These are phyloP conservation scores for Agaricales sp. DNA, from an alignment of 1,284 basidiomycete species.

Conservation along the genomic window DNA sequence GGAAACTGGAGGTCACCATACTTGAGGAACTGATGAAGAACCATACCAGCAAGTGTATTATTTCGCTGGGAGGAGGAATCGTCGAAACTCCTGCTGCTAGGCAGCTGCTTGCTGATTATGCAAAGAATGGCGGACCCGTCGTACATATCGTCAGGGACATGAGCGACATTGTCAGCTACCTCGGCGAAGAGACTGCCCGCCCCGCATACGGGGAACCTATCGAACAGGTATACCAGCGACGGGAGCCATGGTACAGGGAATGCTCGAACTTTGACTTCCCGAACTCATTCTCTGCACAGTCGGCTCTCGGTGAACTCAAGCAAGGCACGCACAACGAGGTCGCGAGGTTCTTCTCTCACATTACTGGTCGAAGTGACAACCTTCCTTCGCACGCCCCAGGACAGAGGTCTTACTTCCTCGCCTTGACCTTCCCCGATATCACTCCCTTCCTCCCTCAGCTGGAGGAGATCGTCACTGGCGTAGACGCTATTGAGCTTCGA, in stretches of 20 bases:
- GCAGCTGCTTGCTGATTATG: slow-evolving; percentile 46
- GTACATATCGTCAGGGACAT: slow-evolving; percentile 67
- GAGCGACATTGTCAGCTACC: slow-evolving; percentile 67
- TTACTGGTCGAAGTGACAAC: slow-evolving; percentile 70
- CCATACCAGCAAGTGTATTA: slow-evolving; percentile 55
- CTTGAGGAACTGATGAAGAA: slow-evolving; percentile 52
- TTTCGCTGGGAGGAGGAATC: slow-evolving; percentile 87
- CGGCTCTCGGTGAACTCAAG: slow-evolving; percentile 11
- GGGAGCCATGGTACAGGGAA: slow-evolving; percentile 83
- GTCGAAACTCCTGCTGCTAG: slow-evolving; percentile 64
- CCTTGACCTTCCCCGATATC: slow-evolving; percentile 87
- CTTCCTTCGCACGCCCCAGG: slow-evolving; percentile 47
- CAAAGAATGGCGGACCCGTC: slow-evolving; percentile 45
- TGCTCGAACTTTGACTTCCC: slow-evolving; percentile 82
- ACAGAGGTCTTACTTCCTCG: slow-evolving; percentile 81
- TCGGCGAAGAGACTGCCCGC: slow-evolving; percentile 65
- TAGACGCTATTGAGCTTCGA: slow-evolving; percentile 88
- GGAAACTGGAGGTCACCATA: slow-evolving; percentile 46
- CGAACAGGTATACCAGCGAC: slow-evolving; percentile 72
- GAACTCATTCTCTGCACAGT: slow-evolving; percentile 35
- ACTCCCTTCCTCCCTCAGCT: slow-evolving; percentile 62
- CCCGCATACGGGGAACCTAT: slow-evolving; percentile 87
- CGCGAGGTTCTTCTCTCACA: slow-evolving; percentile 81
- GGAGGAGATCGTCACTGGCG: slow-evolving; percentile 70
- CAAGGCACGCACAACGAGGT: slow-evolving; percentile 36